Evolutionary conservation across 1,284 basidiomycete species (phyloP), one percentile per base, ranked within the genome.

Genomic region (Trichosporon faecale): DNA sequence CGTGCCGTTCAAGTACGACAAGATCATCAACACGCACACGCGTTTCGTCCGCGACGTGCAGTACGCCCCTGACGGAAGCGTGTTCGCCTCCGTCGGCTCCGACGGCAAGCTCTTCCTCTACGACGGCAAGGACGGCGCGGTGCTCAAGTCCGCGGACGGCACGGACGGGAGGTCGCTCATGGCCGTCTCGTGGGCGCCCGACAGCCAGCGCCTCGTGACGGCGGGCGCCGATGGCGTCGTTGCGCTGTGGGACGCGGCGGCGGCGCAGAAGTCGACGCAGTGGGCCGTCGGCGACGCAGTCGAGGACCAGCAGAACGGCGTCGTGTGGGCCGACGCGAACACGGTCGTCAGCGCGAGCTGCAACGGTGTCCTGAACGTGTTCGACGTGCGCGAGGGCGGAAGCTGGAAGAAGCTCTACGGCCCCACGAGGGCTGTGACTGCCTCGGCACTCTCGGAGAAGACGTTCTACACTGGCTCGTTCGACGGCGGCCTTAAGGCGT

Each of bases 1-100:
- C 14, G 89, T 89, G 0, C 95, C 95, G 0, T 97, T 90, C 87
- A 96, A 95, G 83, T 95, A 90, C 76, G 89, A 91, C 80, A 95
- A 91, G 87, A 89, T 89, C n/a, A 91, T 95, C 82, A 90, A 89
- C 78, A 92, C 91, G 0, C 97, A 99, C 82, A 91, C 91, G 2
- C 93, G 92, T 79, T 99, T 98, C 80, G 93, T 99, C 4, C 94
- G 98, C 81, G 93, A 98, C 71, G 89, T 98, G 25, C 88, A 89
- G 68, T 98, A 90, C 79, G 87, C 94, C 0, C 89, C 91, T 0
- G 90, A 90, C 37, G 95, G 94, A 3, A 88, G 91, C 64, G 85
- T 90, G 27, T 98, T 98, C 79, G 91, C 89, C 16, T 95, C 93
- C 63, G 94, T 93, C 16, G 96, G 94, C 31, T 93, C 93, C 3